Conservation (phyloP, 2,329 filamentous ascomycete species). For the Calycina herbarum region DNA sequence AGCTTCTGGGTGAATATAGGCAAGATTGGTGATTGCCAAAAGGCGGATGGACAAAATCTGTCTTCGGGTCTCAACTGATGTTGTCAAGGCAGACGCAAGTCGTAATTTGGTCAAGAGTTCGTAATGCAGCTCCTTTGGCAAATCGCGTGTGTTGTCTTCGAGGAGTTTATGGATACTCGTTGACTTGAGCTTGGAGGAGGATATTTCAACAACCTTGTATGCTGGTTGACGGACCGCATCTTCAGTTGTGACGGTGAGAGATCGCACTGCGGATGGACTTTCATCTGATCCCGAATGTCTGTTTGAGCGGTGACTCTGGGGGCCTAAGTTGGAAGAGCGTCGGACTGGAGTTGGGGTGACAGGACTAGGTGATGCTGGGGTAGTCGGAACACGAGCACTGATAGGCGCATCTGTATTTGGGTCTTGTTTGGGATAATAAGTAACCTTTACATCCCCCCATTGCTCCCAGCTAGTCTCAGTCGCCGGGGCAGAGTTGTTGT, state of each 20-base stretch:
- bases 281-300: constrained; percentile 39
- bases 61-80: constrained; percentile 65
- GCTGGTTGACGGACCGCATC: constrained; percentile 28
- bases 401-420: constrained; percentile 34
- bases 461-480: constrained; percentile 62
- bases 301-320: constrained; percentile 34
- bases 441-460: constrained; percentile 78
- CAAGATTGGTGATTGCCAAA: constrained; percentile 85
- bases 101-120: constrained; percentile 83
- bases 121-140: constrained; percentile 75
- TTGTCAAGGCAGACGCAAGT: constrained; percentile 75
- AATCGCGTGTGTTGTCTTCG: constrained; percentile 55
- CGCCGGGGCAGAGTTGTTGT: constrained; percentile 22
- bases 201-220: constrained; percentile 48
- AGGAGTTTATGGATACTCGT: constrained; percentile 58
- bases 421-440: constrained; percentile 63
- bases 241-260: constrained; percentile 28
- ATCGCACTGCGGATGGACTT: constrained; percentile 36
- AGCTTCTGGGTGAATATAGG: constrained; percentile 81
- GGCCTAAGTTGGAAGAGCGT: constrained; percentile 38
- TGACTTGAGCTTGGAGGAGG: constrained; percentile 51
- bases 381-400: constrained; percentile 33
- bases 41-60: constrained; percentile 78
- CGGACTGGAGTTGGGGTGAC: constrained; percentile 38
- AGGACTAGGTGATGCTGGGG: constrained; percentile 34